Conservation (phyloP, 1,139 yeast species). For the Suhomyces kunorum region DNA sequence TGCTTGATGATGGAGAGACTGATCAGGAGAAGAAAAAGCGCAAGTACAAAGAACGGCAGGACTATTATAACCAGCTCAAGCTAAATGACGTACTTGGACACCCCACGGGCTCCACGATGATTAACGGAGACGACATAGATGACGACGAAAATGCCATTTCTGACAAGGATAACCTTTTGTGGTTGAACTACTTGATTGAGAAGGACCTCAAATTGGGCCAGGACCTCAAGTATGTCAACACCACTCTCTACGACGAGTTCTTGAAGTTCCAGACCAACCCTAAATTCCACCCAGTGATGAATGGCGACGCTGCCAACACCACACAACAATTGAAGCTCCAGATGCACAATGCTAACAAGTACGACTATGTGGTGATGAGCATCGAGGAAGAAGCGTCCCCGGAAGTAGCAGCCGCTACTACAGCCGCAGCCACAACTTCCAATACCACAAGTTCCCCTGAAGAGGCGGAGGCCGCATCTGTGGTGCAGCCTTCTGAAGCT, state of each 20-base stretch:
- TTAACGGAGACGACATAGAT: conserved; percentile 25
- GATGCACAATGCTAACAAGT: conserved; percentile 26
- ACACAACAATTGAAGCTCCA: conserved; percentile 28
- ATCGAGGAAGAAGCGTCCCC: conserved; percentile 22
- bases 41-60: conserved; percentile 32
- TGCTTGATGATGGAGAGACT: conserved; percentile 29
- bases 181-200: conserved; percentile 47
- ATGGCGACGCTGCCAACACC: conserved; percentile 18
- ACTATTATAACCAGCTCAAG: conserved; percentile 42
- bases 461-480: conserved; percentile 11
- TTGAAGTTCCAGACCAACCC: conserved; percentile 30
- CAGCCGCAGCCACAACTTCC: neutral
- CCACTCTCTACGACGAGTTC: conserved; percentile 33
- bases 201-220: conserved; percentile 48
- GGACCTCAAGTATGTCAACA: conserved; percentile 38
- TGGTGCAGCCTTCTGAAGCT: conserved; percentile 24
- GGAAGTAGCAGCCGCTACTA: conserved; percentile 3
- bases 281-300: conserved; percentile 34
- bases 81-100: conserved; percentile 19
- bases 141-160: conserved; percentile 31
- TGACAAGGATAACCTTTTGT: conserved; percentile 31
- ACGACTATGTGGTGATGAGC: conserved; percentile 32
- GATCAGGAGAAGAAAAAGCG: conserved; percentile 28
- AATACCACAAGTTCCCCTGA: neutral
- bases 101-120: conserved; percentile 2